These are phyloP conservation scores for Penicillium mononematosum DNA, from an alignment of 495 filamentous ascomycete genomes.

Conservation along the genomic window DNA sequence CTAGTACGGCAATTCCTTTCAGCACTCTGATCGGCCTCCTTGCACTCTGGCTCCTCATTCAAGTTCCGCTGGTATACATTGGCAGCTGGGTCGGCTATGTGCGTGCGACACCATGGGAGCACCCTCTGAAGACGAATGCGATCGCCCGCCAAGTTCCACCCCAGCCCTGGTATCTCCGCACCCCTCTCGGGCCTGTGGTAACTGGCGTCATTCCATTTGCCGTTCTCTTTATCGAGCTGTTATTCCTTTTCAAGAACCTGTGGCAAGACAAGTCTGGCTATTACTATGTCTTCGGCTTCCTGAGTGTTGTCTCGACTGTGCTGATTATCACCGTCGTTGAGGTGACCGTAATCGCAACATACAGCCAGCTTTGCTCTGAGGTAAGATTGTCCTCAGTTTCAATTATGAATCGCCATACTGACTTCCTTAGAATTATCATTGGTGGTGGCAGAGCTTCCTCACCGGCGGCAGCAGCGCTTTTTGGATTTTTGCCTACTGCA, in stretches of 20 bases:
- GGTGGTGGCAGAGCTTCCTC: constrained; percentile 94
- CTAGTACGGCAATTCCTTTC: constrained; percentile 87
- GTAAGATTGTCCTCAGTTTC: constrained; percentile 32
- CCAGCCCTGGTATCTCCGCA: constrained; percentile 77
- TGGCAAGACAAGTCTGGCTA: constrained; percentile 95
- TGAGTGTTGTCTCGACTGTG: constrained; percentile 72
- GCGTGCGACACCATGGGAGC: constrained; percentile 69
- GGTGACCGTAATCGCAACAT: constrained; percentile 86
- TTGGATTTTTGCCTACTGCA: constrained; percentile 85
- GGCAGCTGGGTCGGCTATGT: constrained; percentile 81
- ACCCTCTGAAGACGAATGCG: constrained; percentile 78
- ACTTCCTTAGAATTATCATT: constrained; percentile 73
- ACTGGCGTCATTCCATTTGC: constrained; percentile 87
- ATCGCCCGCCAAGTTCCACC: constrained; percentile 73
- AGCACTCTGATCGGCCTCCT: constrained; percentile 75
- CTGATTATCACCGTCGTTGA: constrained; percentile 78
- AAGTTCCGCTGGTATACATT: constrained; percentile 83
- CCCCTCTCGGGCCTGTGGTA: constrained; percentile 60
- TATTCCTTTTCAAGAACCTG: constrained; percentile 87
- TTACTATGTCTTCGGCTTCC: constrained; percentile 93
- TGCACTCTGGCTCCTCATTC: constrained; percentile 83
- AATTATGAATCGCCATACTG: constrained; percentile 10
- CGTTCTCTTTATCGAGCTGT: constrained; percentile 89
- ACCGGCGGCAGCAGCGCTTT: constrained; percentile 75
- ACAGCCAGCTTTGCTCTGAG: constrained; percentile 80